A percentile compares a stretch with the other conserved stretches of the same genome.
Conservation (phyloP, 192 early-diverging fungal species). For the Obelidium mucronatum region DNA sequence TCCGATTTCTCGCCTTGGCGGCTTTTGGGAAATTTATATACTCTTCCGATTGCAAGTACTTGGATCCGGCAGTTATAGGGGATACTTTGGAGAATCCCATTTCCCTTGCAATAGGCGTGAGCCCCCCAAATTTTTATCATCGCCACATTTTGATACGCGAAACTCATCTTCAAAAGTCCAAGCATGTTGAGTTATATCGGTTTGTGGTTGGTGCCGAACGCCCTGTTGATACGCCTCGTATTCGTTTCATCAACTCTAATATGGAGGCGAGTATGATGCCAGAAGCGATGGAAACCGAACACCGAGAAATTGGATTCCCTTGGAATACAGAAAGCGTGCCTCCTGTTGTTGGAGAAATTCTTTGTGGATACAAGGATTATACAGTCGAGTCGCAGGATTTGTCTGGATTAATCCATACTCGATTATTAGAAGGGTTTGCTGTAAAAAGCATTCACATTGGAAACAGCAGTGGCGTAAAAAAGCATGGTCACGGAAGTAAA, state of each 20-base stretch:
- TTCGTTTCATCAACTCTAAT: conserved; percentile 43
- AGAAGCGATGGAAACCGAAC: background rate
- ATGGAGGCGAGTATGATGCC: conserved; percentile 13
- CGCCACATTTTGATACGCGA: conserved; percentile 47
- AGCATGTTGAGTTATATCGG: background rate
- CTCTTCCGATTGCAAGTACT: conserved; percentile 51
- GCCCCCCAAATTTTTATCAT: conserved; percentile 61
- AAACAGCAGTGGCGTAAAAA: background rate
- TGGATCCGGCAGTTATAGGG: conserved; percentile 20
- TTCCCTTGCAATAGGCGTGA: background rate
- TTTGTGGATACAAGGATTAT: conserved; percentile 55
- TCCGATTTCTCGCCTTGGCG: conserved; percentile 53
- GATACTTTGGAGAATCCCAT: background rate
- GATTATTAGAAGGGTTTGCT: conserved; percentile 59
- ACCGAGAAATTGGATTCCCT: conserved; percentile 51
- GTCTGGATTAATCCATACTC: conserved; percentile 33
- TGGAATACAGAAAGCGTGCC: conserved; percentile 50
- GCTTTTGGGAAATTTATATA: conserved; percentile 57
- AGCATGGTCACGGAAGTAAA: background rate
- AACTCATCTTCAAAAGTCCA: conserved; percentile 29
- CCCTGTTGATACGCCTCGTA: conserved; percentile 53
- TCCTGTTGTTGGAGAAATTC: conserved; percentile 54
- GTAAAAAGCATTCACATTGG: conserved; percentile 40
- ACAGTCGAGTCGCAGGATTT: conserved; percentile 37
- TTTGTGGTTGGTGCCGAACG: conserved; percentile 33